Base-by-base conservation (phyloP, 345 rosid genomes). In the Schrenkiella parvula region DNA sequence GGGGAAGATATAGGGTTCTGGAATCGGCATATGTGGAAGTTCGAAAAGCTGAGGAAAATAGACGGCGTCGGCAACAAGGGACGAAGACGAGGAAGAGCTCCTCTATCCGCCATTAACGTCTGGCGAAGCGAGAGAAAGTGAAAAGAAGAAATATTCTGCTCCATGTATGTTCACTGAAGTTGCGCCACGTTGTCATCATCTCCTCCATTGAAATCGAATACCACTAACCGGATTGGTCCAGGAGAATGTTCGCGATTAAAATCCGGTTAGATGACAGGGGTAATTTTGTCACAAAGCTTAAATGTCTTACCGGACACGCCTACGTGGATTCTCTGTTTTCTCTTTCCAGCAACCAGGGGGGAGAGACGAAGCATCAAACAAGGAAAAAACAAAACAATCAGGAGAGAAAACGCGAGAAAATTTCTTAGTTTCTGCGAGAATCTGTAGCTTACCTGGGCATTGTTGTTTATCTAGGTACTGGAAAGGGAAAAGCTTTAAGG, bases 321-420 rank as follows among this genome's bases (percentile, higher is more conserved):
- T 71, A 73, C 85, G 85, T 82, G 64, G 75, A 52, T 60, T 68
- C 50, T 68, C 63, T 74, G 39, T 38, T 66, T 29, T 66, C 43
- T 65, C 37, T 73, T 64, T 69, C 63, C 31, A 61, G 69, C 11
- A 75, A 68, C 64, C 31, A 67, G 66, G 23, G 12, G 50, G 38
- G 70, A 39, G 64, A 48, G 51, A 75, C 28, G 65, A 76, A 62
- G 70, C 74, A 61, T 62, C 59, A 77, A 63, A 58, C 47, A 48
- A 56, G 34, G 42, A 8, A 15, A 13, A 61, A 37, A 8, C 0
- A 11, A 18, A 32, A 64, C 0, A 28, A 37, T 2, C 60, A 10
- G 63, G 51, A 56, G 63, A 70, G 74, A 78, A 78, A 68, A 47
- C 72, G 66, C 65, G 47, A 71, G 64, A 55, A 59, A 68, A 29